Evolutionary conservation across 148 eudicot genomes (phyloP), one percentile per base, ranked within the genome.

Genomic region (Camellia granthamiana): DNA sequence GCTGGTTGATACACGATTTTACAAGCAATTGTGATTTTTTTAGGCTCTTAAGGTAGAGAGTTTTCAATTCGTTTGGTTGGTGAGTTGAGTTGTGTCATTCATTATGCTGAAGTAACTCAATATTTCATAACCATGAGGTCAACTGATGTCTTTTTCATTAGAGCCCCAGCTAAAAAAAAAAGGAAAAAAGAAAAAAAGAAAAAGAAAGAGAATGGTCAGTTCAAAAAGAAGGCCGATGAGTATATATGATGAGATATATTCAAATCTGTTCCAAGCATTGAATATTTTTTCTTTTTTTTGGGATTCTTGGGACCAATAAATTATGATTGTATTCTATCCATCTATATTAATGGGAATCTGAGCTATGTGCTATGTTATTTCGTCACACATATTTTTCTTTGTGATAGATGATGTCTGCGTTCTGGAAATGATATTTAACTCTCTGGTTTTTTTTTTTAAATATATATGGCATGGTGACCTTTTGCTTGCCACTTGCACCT

Each of bases 241-340:
- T 6, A 71, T 47, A 71, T 47, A n/a, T 19, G 7, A 30, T 44
- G 56, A 47, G 56, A 49, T 7, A 3, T 46, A 18, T 19, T 71
- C 58, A 16, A 11, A 71, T 71, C 74, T 11, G 15, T 8, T 49
- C 2, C 43, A 47, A 46, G 47, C 3, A 43, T 21, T 3, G n/a
- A 71, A 4, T 13, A 4, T 71, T 7, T 42, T 30, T 2, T 42
- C 6, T 43, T 19, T 51, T 14, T 15, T 12, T 47, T 47, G 56
- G 41, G 74, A 71, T 71, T 71, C 74, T 47, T 71, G 14, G 74
- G 74, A 71, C 41, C 7, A 11, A 23, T 69, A 43, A 44, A 46
- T 46, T 5, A 42, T 15, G 73, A 18, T 47, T 47, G 55, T 52
- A 71, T 47, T 71, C 74, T 47, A 4, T 71, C 54, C 6, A 15